phyloP scores from a whole-genome alignment of 768 basidiomycete species.

The Boletus bicolor region DNA sequence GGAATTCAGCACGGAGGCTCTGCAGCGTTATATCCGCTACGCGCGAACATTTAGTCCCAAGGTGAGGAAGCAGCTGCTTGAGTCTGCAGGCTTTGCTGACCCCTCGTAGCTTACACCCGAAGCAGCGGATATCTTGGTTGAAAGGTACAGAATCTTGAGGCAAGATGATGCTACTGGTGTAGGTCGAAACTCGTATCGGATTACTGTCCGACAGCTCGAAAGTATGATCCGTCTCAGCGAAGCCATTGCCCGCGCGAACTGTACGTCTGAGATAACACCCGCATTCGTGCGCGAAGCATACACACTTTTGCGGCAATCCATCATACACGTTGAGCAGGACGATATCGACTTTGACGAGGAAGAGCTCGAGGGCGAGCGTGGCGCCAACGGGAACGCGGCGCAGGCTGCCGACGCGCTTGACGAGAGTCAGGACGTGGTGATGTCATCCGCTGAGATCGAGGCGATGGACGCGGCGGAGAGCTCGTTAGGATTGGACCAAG shows the following conservation, averaged over 20 bases:
- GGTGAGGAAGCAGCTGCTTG: slow-evolving; percentile 38
- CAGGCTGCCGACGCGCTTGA: slow-evolving; percentile 39
- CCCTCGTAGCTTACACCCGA: slow-evolving; percentile 77
- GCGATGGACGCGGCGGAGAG: slow-evolving; percentile 49
- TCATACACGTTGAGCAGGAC: slow-evolving; percentile 99
- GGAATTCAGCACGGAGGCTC: slow-evolving; percentile 94
- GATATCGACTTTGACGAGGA: slow-evolving; percentile 98
- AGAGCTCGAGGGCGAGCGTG: slow-evolving; percentile 59
- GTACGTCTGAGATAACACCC: slow-evolving; percentile 93
- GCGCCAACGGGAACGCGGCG: slow-evolving; percentile 33
- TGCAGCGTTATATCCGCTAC: slow-evolving; percentile 96
- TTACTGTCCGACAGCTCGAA: slow-evolving; percentile 96
- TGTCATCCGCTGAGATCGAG: slow-evolving; percentile 59
- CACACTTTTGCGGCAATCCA: slow-evolving; percentile 89
- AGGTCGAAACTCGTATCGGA: slow-evolving; percentile 90
- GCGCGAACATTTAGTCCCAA: slow-evolving; percentile 98
- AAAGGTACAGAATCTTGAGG: slow-evolving; percentile 88
- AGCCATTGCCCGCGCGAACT: slow-evolving; percentile 96
- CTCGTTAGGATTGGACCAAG: slow-evolving; percentile 38
- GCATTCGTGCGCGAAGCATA: slow-evolving; percentile 96
- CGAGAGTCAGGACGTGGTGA: slow-evolving; percentile 59
- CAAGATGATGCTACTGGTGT: slow-evolving; percentile 90
- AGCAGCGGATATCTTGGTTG: slow-evolving; percentile 89
- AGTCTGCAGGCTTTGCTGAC: slow-evolving; percentile 6
- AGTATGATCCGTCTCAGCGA: slow-evolving; percentile 98